Evolutionary conservation across 108 stramenopile genomes (phyloP).

Genomic region (Cyclotella baltica): DNA sequence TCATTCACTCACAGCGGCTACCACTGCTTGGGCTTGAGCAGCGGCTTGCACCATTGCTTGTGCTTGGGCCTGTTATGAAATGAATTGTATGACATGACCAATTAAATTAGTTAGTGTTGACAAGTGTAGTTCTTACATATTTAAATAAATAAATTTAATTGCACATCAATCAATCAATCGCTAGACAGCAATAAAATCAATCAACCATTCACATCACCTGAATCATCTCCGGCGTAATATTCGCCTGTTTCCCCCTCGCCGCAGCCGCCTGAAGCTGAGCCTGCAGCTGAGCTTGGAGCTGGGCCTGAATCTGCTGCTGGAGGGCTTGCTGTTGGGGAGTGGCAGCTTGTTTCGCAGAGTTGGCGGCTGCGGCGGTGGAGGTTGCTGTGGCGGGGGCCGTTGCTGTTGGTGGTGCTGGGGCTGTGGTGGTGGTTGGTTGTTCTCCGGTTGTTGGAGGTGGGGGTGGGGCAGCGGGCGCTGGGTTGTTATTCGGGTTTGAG

Average conservation of each 20-base stretch:
- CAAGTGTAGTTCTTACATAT: too few species aligned
- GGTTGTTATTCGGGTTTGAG: too few species aligned
- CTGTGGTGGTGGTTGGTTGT: not conserved
- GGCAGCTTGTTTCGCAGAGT: constrained; percentile 30
- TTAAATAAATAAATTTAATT: too few species aligned
- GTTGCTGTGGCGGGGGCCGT: constrained; percentile 22
- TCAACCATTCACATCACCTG: too few species aligned
- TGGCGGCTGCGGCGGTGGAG: constrained; percentile 45
- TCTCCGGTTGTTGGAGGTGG: too few species aligned
- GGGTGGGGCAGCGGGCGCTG: too few species aligned
- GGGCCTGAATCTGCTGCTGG: constrained; percentile 87
- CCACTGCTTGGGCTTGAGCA: constrained; percentile 90
- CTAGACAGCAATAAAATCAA: not conserved
- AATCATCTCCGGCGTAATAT: constrained; percentile 89
- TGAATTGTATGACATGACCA: too few species aligned
- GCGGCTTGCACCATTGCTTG: constrained; percentile 92
- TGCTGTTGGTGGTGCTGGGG: constrained; percentile 6
- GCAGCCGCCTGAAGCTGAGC: constrained; percentile 86
- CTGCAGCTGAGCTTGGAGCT: constrained; percentile 83
- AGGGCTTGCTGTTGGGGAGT: constrained; percentile 59
- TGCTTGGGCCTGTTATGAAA: constrained; percentile 78
- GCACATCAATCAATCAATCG: not conserved
- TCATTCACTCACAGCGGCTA: too few species aligned
- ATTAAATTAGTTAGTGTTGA: too few species aligned
- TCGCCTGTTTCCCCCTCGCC: constrained; percentile 85